Base-by-base conservation (phyloP, 805 yeast genomes). In the Saturnispora ahearnii region DNA sequence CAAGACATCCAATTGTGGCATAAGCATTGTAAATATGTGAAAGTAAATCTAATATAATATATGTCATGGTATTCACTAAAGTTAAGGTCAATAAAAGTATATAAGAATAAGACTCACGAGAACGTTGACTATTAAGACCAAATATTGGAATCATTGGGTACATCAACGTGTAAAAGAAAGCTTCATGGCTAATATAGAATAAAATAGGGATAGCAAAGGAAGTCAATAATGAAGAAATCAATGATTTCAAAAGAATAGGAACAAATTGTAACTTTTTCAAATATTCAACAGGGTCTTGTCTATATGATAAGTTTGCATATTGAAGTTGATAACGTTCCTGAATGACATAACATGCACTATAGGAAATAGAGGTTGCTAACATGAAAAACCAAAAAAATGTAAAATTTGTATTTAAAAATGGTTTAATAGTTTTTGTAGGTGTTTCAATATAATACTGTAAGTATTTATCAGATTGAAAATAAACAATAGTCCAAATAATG, bases 1-100 rank as follows among this genome's bases (percentile, higher is more conserved):
- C 83, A 46, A 85, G 60, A 61, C 91, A 84, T 2, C 93, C 91
- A 55, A 83, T 74, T 12, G 83, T 74, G 50, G 86, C 73, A 60
- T 82, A 84, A 2, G 84, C 83, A 57, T 79, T 72, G 60, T 76
- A 84, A 0, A 80, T 65, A 50, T 77, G 73, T 59, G 82, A 81
- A 24, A 76, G 61, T 8, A 74, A 43, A 57, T 84, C 89, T 59
- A 22, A 60, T 52, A 61, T 65, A 13, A 65, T 15, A 45, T 64
- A 60, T 5, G 68, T 59, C 2, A 54, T 53, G n/a, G 18, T 29
- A 15, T 10, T 30, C 36, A 42, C 6, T n/a, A 24, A 24, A 13
- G 42, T 38, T 7, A 38, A 12, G 9, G 18, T n/a, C 3, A 24
- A 4, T 12, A 38, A 7, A 11, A 38, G 18, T 5, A 8, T 13